phyloP scores from a whole-genome alignment of 164 flowering plant species.

The Vitis cinerea region DNA sequence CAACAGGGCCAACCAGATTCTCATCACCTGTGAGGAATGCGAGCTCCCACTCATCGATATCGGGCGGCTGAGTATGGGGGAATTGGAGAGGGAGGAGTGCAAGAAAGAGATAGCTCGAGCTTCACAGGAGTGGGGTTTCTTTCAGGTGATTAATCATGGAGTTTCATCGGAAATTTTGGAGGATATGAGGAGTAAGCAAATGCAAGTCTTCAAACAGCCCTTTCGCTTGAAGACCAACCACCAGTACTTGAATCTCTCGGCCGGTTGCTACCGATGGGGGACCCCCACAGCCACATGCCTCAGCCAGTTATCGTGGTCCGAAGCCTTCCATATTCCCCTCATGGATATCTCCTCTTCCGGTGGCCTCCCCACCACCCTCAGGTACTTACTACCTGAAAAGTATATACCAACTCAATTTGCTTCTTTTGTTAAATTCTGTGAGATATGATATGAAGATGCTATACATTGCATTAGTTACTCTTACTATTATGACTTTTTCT shows the following conservation, averaged over 20 bases:
- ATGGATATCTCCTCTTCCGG: slow-evolving; percentile 24
- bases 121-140: slow-evolving; percentile 82
- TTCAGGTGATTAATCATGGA: slow-evolving; percentile 80
- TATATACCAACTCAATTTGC: no score
- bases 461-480: no score
- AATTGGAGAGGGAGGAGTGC: slow-evolving; percentile 42
- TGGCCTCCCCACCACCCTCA: slow-evolving; percentile 33
- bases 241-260: slow-evolving; percentile 35
- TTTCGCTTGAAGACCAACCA: slow-evolving; percentile 46
- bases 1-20: neutral
- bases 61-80: slow-evolving; percentile 26
- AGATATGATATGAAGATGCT: no score
- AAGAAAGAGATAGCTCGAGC: slow-evolving; percentile 65
- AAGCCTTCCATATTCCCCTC: slow-evolving; percentile 86
- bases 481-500: neutral
- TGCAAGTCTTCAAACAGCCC: slow-evolving; percentile 56
- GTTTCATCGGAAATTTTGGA: slow-evolving; percentile 50
- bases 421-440: neutral
- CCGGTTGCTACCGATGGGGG: slow-evolving; percentile 84
- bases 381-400: slow-evolving; percentile 31
- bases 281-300: slow-evolving; percentile 64
- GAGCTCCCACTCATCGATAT: slow-evolving; percentile 79
- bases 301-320: slow-evolving; percentile 77
- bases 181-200: slow-evolving; percentile 55
- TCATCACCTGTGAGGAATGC: slow-evolving; percentile 19